These are phyloP conservation scores for Rhododendron ovatum DNA, from an alignment of 148 eudicot species.

Conservation along the genomic window DNA sequence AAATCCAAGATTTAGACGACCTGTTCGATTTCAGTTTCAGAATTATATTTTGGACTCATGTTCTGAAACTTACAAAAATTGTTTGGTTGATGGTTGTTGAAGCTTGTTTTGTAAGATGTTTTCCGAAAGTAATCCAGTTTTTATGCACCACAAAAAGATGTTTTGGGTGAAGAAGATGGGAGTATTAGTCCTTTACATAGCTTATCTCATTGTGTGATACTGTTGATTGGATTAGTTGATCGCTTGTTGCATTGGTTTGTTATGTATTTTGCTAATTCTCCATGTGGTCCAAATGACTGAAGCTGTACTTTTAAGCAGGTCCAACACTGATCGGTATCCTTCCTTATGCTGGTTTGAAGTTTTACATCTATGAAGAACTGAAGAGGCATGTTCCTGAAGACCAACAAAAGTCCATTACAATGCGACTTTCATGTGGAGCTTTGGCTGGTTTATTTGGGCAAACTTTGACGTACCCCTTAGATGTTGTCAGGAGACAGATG, in stretches of 20 bases:
- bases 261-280: not conserved
- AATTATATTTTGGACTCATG: not conserved
- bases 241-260: not conserved
- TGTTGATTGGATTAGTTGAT: not conserved
- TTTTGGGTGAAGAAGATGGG: not conserved
- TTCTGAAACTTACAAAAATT: not conserved
- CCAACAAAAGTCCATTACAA: conserved; percentile 66
- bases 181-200: not conserved
- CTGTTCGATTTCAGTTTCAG: not conserved
- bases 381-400: conserved; percentile 94
- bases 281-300: not conserved
- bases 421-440: conserved; percentile 97
- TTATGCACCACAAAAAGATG: not conserved
- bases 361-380: conserved; percentile 92
- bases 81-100: not conserved
- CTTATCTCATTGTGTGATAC: not conserved
- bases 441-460: conserved; percentile 96
- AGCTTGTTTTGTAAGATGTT: not conserved
- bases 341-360: conserved; percentile 97
- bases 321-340: conserved; percentile 96
- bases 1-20: not conserved
- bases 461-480: conserved; percentile 91
- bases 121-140: no score
- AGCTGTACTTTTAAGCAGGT: conserved; percentile 33
- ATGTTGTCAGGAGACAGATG: conserved; percentile 98